Conservation (phyloP, 2,329 filamentous ascomycete species). For the Exserohilum rostratum region DNA sequence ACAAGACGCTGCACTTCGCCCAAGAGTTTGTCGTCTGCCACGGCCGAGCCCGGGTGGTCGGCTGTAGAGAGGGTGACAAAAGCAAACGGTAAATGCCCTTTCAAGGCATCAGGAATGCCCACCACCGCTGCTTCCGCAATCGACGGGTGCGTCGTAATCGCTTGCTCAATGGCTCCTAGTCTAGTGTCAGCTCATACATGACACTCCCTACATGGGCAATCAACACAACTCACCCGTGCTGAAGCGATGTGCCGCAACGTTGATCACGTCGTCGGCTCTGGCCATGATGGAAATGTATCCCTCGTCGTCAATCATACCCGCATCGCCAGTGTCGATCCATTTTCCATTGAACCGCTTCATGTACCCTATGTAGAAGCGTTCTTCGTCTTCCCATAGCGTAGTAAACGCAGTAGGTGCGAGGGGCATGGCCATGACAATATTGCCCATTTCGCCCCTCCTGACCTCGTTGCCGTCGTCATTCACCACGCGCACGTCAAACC, state of each 20-base stretch:
- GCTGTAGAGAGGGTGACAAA: constrained; percentile 71
- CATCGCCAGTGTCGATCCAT: constrained; percentile 92
- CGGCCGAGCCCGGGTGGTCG: constrained; percentile 58
- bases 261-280: constrained; percentile 83
- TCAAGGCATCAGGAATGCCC: constrained; percentile 81
- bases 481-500: constrained; percentile 85
- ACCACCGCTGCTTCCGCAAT: constrained; percentile 88
- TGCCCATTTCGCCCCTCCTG: constrained; percentile 78
- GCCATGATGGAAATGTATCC: constrained; percentile 69
- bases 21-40: constrained; percentile 57
- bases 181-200: constrained; percentile 6
- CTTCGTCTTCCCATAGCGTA: constrained; percentile 83
- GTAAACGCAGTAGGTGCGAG: constrained; percentile 86
- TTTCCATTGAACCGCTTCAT: constrained; percentile 78
- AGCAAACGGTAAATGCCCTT: constrained; percentile 90
- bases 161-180: constrained; percentile 84
- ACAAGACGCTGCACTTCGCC: constrained; percentile 74
- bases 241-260: constrained; percentile 91
- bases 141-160: constrained; percentile 77
- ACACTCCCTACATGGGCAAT: not conserved
- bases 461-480: constrained; percentile 79
- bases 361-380: constrained; percentile 85
- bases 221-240: constrained; percentile 70
- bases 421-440: constrained; percentile 84
- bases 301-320: constrained; percentile 81